A percentile compares a stretch with the other conserved stretches of the same genome.
These are phyloP conservation scores for Verticillium klebahnii DNA, from an alignment of 2,329 filamentous ascomycete genomes.

Conservation along the genomic window DNA sequence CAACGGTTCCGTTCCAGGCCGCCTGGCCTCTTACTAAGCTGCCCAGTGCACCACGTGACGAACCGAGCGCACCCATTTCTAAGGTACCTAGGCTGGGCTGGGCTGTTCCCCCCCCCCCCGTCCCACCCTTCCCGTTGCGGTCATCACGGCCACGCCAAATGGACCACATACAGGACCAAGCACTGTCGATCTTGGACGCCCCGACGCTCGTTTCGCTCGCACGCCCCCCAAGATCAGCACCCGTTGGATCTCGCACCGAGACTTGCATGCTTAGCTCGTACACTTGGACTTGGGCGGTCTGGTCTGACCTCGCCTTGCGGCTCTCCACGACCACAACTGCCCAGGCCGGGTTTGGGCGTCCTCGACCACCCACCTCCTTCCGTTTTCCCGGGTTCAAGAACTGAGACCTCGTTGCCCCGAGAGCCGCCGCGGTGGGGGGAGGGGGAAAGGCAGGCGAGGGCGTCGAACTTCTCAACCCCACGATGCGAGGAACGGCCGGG, in stretches of 20 bases:
- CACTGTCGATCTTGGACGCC: not conserved
- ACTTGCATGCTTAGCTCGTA: not conserved
- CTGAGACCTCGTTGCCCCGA: not conserved
- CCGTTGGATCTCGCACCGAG: not conserved
- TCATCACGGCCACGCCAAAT: not conserved
- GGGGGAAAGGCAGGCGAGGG: not conserved
- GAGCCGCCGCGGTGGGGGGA: no score
- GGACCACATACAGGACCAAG: not conserved
- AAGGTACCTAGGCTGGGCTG: not conserved
- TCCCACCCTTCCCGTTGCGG: not conserved
- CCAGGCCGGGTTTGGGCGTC: no score
- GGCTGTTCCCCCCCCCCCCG: not conserved
- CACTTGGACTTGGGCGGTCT: not conserved
- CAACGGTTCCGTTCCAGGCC: no score
- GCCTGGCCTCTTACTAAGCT: no score
- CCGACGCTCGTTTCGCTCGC: not conserved
- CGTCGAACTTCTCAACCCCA: not conserved
- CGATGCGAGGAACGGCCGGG: not conserved
- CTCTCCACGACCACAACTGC: no score
- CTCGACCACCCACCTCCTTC: not conserved
- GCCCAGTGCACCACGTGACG: no score
- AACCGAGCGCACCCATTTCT: not conserved
- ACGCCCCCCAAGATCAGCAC: not conserved
- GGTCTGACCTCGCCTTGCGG: no score
- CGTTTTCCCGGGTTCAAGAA: not conserved